Evolutionary conservation across 257 asterid genomes (phyloP).

Genomic region (Petunia secreta): DNA sequence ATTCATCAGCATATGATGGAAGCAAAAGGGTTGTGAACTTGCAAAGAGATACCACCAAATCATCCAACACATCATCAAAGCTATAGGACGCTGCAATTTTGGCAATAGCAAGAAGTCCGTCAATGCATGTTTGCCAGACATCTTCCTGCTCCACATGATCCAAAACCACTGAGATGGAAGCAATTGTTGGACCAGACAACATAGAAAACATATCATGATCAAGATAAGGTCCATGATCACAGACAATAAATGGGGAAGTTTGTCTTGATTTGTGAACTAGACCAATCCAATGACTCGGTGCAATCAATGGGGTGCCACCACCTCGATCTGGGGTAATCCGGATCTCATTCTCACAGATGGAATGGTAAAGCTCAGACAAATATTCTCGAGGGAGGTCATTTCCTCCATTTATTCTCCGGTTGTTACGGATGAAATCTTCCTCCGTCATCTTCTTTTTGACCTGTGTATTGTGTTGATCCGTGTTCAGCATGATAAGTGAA

Average conservation of each 20-base stretch:
- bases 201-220: slow-evolving; percentile 82
- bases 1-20: slow-evolving; percentile 62
- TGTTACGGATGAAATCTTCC: slow-evolving; percentile 91
- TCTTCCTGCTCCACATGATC: slow-evolving; percentile 83
- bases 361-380: slow-evolving; percentile 77
- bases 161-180: slow-evolving; percentile 89
- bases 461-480: slow-evolving; percentile 92
- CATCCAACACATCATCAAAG: slow-evolving; percentile 71
- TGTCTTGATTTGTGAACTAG: slow-evolving; percentile 73
- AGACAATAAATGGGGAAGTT: slow-evolving; percentile 60
- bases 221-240: slow-evolving; percentile 63
- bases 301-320: slow-evolving; percentile 48
- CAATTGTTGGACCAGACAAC: slow-evolving; percentile 80
- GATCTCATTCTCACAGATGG: slow-evolving; percentile 85
- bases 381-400: slow-evolving; percentile 88
- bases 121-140: slow-evolving; percentile 68
- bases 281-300: slow-evolving; percentile 92
- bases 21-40: slow-evolving; percentile 72
- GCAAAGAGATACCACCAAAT: slow-evolving; percentile 88
- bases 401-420: slow-evolving; percentile 89
- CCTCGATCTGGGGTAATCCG: slow-evolving; percentile 80
- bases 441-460: slow-evolving; percentile 96
- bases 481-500: slow-evolving; percentile 87
- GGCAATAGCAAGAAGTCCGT: slow-evolving; percentile 83
- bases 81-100: slow-evolving; percentile 70